Evolutionary conservation across 2,329 filamentous ascomycete genomes (phyloP).

Genomic region (Sporothrix dimorphospora): DNA sequence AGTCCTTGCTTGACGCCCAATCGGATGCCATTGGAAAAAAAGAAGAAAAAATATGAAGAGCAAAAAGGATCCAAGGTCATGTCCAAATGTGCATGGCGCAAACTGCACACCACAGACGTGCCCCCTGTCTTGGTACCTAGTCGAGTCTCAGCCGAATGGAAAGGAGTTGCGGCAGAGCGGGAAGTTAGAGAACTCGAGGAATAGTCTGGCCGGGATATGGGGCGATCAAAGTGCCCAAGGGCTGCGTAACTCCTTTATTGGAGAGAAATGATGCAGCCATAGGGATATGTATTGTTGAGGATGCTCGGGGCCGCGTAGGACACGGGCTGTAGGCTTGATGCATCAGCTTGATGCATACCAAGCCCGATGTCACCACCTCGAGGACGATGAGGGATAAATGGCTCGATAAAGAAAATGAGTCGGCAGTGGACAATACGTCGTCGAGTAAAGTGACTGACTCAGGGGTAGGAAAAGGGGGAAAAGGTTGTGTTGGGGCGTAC

Average conservation of each 20-base stretch:
- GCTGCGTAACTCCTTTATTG: neutral
- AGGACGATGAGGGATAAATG: slow-evolving; percentile 16
- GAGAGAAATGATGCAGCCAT: neutral
- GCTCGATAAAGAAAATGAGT: neutral
- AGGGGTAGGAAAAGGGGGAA: too few relatives aligned
- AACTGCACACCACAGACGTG: neutral
- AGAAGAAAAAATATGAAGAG: neutral
- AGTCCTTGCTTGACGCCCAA: neutral
- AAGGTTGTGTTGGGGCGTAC: too few relatives aligned
- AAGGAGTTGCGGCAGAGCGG: neutral
- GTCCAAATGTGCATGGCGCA: neutral
- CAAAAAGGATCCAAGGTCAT: neutral
- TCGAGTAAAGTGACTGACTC: neutral
- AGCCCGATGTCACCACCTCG: slow-evolving; percentile 17
- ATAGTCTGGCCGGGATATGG: neutral
- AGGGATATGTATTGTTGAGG: neutral
- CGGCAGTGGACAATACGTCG: neutral
- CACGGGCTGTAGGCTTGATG: neutral
- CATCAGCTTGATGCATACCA: slow-evolving; percentile 13
- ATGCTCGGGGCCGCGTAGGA: neutral
- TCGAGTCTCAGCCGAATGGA: neutral
- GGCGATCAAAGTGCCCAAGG: neutral
- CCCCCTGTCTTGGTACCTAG: neutral
- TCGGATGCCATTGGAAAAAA: slow-evolving; percentile 1
- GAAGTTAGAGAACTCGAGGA: neutral